phyloP scores from a whole-genome alignment of 2,329 filamentous ascomycete genomes.

The Arthroderma uncinatum region DNA sequence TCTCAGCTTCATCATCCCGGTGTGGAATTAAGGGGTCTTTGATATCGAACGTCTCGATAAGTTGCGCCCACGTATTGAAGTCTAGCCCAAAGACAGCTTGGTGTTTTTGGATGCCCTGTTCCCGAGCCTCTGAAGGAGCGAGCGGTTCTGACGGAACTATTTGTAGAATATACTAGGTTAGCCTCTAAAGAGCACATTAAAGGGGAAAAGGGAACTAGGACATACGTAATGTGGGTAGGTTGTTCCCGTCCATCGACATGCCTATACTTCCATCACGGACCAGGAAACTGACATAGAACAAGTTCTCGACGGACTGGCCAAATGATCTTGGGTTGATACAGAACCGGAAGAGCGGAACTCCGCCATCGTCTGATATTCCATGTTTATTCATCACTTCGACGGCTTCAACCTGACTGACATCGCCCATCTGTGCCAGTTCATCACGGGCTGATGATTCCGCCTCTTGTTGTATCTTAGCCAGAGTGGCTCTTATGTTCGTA shows the following conservation, averaged over 20 bases:
- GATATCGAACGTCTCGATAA: slow-evolving; percentile 67
- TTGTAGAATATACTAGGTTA: slow-evolving; percentile 13
- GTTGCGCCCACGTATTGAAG: slow-evolving; percentile 67
- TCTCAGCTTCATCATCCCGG: slow-evolving; percentile 46
- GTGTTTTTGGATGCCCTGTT: slow-evolving; percentile 53
- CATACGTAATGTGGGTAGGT: slow-evolving; percentile 71
- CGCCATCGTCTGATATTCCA: slow-evolving; percentile 55
- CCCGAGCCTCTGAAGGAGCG: slow-evolving; percentile 35
- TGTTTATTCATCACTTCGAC: slow-evolving; percentile 39
- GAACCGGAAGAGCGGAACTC: slow-evolving; percentile 72
- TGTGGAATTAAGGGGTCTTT: slow-evolving; percentile 75
- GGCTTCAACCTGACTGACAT: slow-evolving; percentile 18
- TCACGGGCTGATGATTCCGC: slow-evolving; percentile 40
- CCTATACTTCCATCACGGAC: slow-evolving; percentile 73
- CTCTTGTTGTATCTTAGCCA: slow-evolving; percentile 38
- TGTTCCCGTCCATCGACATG: slow-evolving; percentile 60
- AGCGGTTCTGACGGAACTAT: slow-evolving; percentile 35
- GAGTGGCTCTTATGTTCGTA: slow-evolving; percentile 55
- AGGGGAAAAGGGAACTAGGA: slow-evolving; percentile 16
- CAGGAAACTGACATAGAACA: slow-evolving; percentile 93
- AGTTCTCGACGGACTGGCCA: slow-evolving; percentile 87
- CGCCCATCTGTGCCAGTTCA: slow-evolving; percentile 25
- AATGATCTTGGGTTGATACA: slow-evolving; percentile 84
- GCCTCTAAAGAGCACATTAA: neutral
- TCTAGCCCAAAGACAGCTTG: slow-evolving; percentile 86